These are phyloP conservation scores for Pythium biforme DNA, from an alignment of 352 stramenopile species.

Conservation along the genomic window DNA sequence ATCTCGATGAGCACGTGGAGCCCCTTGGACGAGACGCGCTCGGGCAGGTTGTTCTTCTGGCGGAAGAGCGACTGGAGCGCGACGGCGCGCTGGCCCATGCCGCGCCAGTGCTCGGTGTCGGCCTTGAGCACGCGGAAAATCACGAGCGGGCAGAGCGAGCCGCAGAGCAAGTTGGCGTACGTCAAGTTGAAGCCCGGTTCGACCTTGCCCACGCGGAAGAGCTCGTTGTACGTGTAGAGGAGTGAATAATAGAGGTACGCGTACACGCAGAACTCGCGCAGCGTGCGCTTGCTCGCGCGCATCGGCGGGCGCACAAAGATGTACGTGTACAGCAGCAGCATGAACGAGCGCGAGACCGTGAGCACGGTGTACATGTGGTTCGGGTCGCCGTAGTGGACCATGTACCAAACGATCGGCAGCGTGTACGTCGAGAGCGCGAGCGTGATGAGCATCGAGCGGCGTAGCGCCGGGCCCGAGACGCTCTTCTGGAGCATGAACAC, in stretches of 20 bases:
- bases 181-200: conserved; percentile 58
- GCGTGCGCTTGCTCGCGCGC: conserved; percentile 16
- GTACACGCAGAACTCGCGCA: conserved; percentile 13
- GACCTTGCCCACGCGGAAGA: conserved; percentile 46
- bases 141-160: conserved; percentile 30
- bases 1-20: conserved; percentile 72
- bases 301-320: conserved; percentile 15
- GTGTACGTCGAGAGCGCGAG: conserved; percentile 35
- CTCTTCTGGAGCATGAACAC: conserved; percentile 61
- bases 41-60: conserved; percentile 30
- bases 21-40: conserved; percentile 41
- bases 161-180: conserved; percentile 40
- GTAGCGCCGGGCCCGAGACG: conserved; percentile 44
- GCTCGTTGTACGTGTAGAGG: conserved; percentile 37
- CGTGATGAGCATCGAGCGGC: conserved; percentile 41
- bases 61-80: conserved; percentile 30
- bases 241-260: conserved; percentile 24
- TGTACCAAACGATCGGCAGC: conserved; percentile 26
- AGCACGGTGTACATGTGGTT: neutral
- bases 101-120: conserved; percentile 32
- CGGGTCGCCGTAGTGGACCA: conserved; percentile 20
- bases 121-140: conserved; percentile 37
- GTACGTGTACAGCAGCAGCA: conserved; percentile 26
- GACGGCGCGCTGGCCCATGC: conserved; percentile 25
- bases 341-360: conserved; percentile 3